Base-by-base conservation (phyloP, 352 stramenopile genomes). In the Globisporangium cederbergense region DNA sequence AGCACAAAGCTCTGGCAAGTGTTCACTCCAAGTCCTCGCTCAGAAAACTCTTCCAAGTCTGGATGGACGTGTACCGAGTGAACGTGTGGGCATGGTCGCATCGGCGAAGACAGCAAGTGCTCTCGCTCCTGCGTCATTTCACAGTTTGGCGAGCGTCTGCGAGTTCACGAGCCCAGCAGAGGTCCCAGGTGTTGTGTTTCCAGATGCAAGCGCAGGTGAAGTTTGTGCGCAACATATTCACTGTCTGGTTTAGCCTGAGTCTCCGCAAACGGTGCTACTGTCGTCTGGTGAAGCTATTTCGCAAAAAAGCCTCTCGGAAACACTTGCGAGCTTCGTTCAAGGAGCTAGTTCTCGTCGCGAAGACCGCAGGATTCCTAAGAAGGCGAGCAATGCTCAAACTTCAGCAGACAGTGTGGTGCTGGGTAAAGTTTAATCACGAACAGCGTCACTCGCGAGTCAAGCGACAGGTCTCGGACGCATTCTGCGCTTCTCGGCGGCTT, bases 201-300 rank as follows among this genome's bases (percentile, higher is more conserved):
- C 74, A 58, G 22, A 67, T 67, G 58, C 51, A 68, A 16, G 22
- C 43, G 6, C 56, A 43, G 47, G 68, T 57, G 22, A 58, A 42
- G 18, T 36, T 70, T 2, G 18, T 71, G 7, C 56, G 65, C 10
- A 42, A 28, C 11, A 18, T 74, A 6, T 25, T 79, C 9, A 58
- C 47, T 8, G 36, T 70, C n/a, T 82, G 74, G 72, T 47, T 62
- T 59, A 67, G 67, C 7, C 49, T 73, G 20, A 70, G 53, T 20
- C 60, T 79, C 36, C 67, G 72, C 50, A 77, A 67, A 25, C 60
- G 52, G 7, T 84, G 76, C 58, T 71, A 73, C 8, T 67, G 66
- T 4, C 72, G 74, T 51, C 65, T 84, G 18, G 64, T 80, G 20
- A 78, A 73, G 43, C 63, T 84, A 10, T 84, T 81, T 40, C 71